Evolutionary conservation across 78 protist species (phyloP).

Genomic region (Pigoraptor vietnamica): DNA sequence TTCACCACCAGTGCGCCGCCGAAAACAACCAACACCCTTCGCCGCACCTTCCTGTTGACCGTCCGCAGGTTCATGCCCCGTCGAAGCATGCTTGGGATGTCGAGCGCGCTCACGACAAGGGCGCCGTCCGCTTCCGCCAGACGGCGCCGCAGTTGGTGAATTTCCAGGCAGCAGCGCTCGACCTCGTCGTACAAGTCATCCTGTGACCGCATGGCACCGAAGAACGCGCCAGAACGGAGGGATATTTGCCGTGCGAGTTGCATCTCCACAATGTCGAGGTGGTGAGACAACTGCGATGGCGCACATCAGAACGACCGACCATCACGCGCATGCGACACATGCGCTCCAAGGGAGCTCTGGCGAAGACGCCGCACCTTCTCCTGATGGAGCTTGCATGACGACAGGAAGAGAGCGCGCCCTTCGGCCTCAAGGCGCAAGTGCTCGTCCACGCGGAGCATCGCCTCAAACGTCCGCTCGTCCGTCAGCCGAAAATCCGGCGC

Average conservation of each 20-base stretch:
- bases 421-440: not conserved
- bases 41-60: not conserved
- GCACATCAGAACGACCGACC: not conserved
- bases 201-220: not conserved
- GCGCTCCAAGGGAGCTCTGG: not conserved
- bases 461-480: not conserved
- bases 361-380: not conserved
- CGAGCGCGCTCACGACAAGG: not conserved
- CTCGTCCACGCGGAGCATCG: not conserved
- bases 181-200: conserved; percentile 14
- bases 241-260: conserved; percentile 8
- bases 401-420: not conserved
- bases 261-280: conserved; percentile 21
- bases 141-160: not conserved
- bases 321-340: too few relatives aligned
- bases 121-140: not conserved
- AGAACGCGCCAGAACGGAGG: conserved; percentile 7
- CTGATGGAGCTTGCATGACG: not conserved
- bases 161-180: not conserved
- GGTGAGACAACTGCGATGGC: conserved; percentile 1
- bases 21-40: too few relatives aligned
- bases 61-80: not conserved
- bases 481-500: not conserved
- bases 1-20: not conserved
- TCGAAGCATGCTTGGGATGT: not conserved